A percentile compares a stretch with the other conserved stretches of the same genome.
Evolutionary conservation across 2,329 filamentous ascomycete species (phyloP).

Genomic region (Ophiostoma perfectum): DNA sequence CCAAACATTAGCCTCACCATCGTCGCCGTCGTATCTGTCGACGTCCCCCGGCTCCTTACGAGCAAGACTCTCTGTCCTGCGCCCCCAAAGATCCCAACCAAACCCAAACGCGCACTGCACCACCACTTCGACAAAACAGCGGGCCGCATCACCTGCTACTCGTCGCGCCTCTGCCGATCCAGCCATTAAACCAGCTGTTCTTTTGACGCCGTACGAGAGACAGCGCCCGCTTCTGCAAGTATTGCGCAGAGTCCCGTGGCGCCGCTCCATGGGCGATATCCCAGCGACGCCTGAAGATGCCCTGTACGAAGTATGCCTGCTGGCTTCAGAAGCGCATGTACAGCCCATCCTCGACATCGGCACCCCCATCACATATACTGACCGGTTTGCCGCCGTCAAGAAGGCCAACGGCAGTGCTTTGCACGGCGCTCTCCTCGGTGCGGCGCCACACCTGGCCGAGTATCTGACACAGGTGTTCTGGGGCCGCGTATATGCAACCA

Average conservation of each 20-base stretch:
- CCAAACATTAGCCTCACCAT: not conserved
- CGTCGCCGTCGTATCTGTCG: not conserved
- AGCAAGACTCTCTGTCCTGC: not conserved
- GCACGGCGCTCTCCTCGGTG: not conserved
- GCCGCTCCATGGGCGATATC: not conserved
- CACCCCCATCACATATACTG: not conserved
- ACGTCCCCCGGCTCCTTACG: not conserved
- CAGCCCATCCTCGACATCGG: not conserved
- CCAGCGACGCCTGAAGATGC: not conserved
- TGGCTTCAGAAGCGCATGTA: not conserved
- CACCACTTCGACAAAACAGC: not conserved
- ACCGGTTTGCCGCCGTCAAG: not conserved
- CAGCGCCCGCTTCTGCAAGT: not conserved
- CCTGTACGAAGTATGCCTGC: not conserved
- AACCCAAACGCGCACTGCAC: not conserved
- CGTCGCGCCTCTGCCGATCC: not conserved
- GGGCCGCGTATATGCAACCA: not conserved
- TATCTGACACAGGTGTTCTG: not conserved
- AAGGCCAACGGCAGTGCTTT: not conserved
- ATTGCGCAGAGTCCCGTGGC: not conserved
- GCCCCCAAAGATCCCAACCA: not conserved
- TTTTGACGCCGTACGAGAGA: not conserved
- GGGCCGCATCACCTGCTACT: not conserved
- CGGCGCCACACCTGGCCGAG: not conserved
- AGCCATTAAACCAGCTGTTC: not conserved